Percentiles rank a stretch among this genome's conserved stretches.
Evolutionary conservation across 192 early-diverging fungal species (phyloP).

Genomic region (Geranomyces variabilis): DNA sequence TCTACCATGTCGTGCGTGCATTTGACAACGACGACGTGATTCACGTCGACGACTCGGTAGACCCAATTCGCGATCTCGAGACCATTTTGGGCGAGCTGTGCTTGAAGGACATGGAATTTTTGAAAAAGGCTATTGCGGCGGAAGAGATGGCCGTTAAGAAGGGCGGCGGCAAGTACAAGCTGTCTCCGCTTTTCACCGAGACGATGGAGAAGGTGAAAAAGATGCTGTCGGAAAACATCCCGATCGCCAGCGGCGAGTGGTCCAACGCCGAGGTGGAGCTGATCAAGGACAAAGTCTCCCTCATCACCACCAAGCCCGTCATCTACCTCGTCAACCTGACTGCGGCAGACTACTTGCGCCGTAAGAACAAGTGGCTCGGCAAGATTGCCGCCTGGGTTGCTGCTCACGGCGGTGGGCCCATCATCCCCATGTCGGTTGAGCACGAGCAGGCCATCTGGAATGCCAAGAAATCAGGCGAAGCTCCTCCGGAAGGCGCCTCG

Average conservation of each 20-base stretch:
- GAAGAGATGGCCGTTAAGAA: conserved; percentile 53
- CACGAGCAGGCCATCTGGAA: conserved; percentile 54
- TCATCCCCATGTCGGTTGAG: conserved; percentile 82
- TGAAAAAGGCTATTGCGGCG: conserved; percentile 57
- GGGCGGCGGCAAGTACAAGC: conserved; percentile 49
- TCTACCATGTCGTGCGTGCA: conserved; percentile 66
- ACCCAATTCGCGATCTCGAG: conserved; percentile 91
- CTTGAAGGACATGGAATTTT: conserved; percentile 88
- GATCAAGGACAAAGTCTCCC: conserved; percentile 79
- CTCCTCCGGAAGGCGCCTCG: conserved; percentile 40
- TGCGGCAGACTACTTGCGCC: conserved; percentile 86
- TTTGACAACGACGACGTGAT: conserved; percentile 93
- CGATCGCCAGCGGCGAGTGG: conserved; percentile 89
- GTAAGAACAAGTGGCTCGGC: conserved; percentile 96
- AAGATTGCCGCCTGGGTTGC: conserved; percentile 72
- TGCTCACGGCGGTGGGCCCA: conserved; percentile 27
- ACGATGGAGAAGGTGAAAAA: conserved; percentile 65
- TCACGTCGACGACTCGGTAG: conserved; percentile 66
- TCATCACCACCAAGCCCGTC: conserved; percentile 91
- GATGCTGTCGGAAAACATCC: conserved; percentile 75
- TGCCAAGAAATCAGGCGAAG: conserved; percentile 20
- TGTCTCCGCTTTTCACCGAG: conserved; percentile 43
- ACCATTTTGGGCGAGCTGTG: conserved; percentile 94
- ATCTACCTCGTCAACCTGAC: conserved; percentile 88
- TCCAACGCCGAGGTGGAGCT: conserved; percentile 86